Base-by-base conservation (phyloP, 768 basidiomycete species). In the Pulveroboletus frians region DNA sequence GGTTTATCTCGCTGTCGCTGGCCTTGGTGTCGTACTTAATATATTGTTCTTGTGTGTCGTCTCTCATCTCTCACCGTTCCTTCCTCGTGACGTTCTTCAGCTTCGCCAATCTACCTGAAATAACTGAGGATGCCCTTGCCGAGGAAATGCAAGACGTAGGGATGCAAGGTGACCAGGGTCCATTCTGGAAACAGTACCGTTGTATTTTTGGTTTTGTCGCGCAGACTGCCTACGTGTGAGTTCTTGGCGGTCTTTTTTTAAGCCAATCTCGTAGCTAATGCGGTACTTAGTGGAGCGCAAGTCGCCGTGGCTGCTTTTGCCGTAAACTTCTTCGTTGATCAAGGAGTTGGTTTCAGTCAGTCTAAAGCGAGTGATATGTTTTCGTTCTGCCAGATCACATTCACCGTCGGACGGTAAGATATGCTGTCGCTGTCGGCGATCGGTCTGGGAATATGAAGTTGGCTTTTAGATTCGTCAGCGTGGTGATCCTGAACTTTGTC, bases 121-220 rank as follows among this genome's bases (percentile, higher is more conserved):
- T 86, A 49, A 80, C 81, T 3, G 81, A 85, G 59, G 83, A 81
- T 46, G 81, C 78, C n/a, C 71, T 81, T 30, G 67, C 73, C 15
- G 68, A 75, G 27, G 76, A 83, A 51, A 70, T 81, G 40, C 64
- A 71, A 46, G 64, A 62, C 5, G 72, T 60, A 23, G 77, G 76
- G 8, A 54, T 71, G 11, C 66, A 67, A 20, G 61, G 62, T 6
- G 73, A 76, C 34, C 64, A 70, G 17, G 76, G 79, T 46, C 69
- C 86, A 3, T 86, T 89, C 68, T 76, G 75, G 71, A 83, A 75
- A 66, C 85, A 88, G 56, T 82, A 78, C 56, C 77, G 79, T 47
- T 84, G 84, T 52, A 71, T 88, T 43, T 81, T 85, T 59, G 86
- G 86, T 27, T 85, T 78, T 57, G 75, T 86, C 47, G 84, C 84